A percentile compares a stretch with the other conserved stretches of the same genome.
Evolutionary conservation across 139 green algal species (phyloP).

Genomic region (Chlorella sp.): DNA sequence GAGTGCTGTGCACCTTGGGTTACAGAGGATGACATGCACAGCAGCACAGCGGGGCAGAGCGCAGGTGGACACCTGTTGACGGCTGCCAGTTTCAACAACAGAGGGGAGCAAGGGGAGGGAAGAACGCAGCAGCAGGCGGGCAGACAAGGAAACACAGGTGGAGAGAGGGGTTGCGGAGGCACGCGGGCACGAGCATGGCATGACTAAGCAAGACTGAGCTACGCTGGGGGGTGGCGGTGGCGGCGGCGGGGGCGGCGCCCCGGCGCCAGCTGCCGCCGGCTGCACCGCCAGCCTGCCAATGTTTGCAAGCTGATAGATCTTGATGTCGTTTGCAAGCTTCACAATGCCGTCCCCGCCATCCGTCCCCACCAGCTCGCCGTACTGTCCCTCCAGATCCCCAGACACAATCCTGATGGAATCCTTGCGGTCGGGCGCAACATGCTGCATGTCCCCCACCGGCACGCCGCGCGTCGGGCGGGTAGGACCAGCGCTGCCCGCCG

Average conservation of each 20-base stretch:
- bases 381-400: slow-evolving; percentile 46
- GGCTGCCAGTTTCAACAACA: background rate
- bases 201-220: too few relatives aligned
- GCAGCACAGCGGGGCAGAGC: background rate
- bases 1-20: too few relatives aligned
- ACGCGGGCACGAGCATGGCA: background rate
- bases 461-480: slow-evolving; percentile 4
- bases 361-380: slow-evolving; percentile 53
- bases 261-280: background rate
- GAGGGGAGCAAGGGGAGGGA: background rate
- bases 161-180: background rate
- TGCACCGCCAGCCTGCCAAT: slow-evolving; percentile 21
- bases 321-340: slow-evolving; percentile 57
- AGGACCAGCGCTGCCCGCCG: background rate
- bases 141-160: background rate
- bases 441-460: slow-evolving; percentile 5
- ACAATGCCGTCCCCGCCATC: slow-evolving; percentile 59
- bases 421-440: slow-evolving; percentile 19
- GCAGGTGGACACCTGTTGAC: background rate
- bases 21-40: background rate
- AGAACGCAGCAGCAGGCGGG: background rate
- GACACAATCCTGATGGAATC: slow-evolving; percentile 39
- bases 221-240: background rate
- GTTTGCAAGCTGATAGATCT: slow-evolving; percentile 42
- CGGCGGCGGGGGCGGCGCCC: background rate